Evolutionary conservation across 2,329 filamentous ascomycete species (phyloP).

Genomic region (Aureobasidium sp.): DNA sequence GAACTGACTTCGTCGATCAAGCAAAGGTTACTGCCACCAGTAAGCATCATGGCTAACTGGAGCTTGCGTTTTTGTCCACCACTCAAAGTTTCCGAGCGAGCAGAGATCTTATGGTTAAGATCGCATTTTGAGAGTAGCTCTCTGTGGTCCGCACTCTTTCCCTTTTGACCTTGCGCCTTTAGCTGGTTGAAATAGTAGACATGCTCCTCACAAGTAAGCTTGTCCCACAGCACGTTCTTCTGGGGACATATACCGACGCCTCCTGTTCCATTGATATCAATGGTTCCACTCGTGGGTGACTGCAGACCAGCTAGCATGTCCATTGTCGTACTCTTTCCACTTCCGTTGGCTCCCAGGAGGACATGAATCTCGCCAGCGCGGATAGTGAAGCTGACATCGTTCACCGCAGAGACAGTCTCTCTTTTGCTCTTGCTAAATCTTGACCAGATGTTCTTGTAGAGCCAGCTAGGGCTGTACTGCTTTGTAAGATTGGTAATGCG

Average conservation of each 20-base stretch:
- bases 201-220: slow-evolving; percentile 87
- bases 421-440: slow-evolving; percentile 54
- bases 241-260: slow-evolving; percentile 91
- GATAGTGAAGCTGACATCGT: slow-evolving; percentile 75
- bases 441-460: slow-evolving; percentile 53
- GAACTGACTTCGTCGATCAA: slow-evolving; percentile 94
- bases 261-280: slow-evolving; percentile 80
- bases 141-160: slow-evolving; percentile 66
- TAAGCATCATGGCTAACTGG: slow-evolving; percentile 96
- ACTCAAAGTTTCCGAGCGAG: slow-evolving; percentile 80
- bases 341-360: slow-evolving; percentile 89
- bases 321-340: slow-evolving; percentile 90
- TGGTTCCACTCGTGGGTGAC: slow-evolving; percentile 77
- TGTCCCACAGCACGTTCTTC: slow-evolving; percentile 95
- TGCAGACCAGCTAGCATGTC: slow-evolving; percentile 89
- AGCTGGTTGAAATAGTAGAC: slow-evolving; percentile 85
- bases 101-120: slow-evolving; percentile 76
- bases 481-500: slow-evolving; percentile 80
- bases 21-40: slow-evolving; percentile 87
- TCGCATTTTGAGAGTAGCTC: slow-evolving; percentile 77
- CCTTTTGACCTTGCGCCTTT: slow-evolving; percentile 68
- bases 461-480: slow-evolving; percentile 73
- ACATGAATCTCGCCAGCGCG: slow-evolving; percentile 86
- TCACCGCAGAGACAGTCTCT: slow-evolving; percentile 82
- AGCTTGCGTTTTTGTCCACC: slow-evolving; percentile 94